phyloP scores from a whole-genome alignment of 768 basidiomycete genomes.

The Cystobasidium onofrii region DNA sequence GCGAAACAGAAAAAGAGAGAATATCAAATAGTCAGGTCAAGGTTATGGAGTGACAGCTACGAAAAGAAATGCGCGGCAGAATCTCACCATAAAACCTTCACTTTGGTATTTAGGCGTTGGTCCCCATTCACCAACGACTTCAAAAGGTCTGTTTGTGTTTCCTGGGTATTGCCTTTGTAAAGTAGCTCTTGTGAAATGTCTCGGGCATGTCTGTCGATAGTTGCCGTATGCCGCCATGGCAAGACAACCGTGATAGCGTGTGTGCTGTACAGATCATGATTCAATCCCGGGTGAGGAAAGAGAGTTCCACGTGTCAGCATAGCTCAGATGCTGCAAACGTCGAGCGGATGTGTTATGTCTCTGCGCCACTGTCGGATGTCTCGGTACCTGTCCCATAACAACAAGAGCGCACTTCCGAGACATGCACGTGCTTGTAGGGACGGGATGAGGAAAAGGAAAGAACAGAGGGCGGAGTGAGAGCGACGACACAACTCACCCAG shows the following conservation, averaged over 20 bases:
- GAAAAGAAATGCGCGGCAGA: too few relatives aligned
- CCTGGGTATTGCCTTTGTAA: conserved; percentile 34
- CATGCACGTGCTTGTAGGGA: background rate
- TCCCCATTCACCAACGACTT: conserved; percentile 31
- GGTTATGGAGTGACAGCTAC: too few relatives aligned
- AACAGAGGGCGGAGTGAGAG: background rate
- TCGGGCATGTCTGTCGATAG: conserved; percentile 23
- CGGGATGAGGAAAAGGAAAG: background rate
- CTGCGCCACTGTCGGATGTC: too few relatives aligned
- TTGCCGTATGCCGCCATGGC: conserved; percentile 8
- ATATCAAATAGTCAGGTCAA: too few relatives aligned
- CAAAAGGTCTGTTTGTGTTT: conserved; percentile 30
- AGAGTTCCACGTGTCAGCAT: too few relatives aligned
- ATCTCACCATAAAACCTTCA: conserved; percentile 29
- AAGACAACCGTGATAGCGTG: conserved; percentile 1
- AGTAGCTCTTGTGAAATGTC: conserved; percentile 26
- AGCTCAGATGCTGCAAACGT: too few relatives aligned
- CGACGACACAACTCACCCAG: background rate
- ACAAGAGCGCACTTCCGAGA: background rate
- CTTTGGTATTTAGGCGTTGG: conserved; percentile 22
- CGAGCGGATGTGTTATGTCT: too few relatives aligned
- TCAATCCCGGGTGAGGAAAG: too few relatives aligned
- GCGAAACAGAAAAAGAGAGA: too few relatives aligned
- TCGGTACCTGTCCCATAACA: too few relatives aligned
- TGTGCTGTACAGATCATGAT: too few relatives aligned